These are phyloP conservation scores for Nicotiana sylvestris DNA, from an alignment of 257 asterid species.

Conservation along the genomic window DNA sequence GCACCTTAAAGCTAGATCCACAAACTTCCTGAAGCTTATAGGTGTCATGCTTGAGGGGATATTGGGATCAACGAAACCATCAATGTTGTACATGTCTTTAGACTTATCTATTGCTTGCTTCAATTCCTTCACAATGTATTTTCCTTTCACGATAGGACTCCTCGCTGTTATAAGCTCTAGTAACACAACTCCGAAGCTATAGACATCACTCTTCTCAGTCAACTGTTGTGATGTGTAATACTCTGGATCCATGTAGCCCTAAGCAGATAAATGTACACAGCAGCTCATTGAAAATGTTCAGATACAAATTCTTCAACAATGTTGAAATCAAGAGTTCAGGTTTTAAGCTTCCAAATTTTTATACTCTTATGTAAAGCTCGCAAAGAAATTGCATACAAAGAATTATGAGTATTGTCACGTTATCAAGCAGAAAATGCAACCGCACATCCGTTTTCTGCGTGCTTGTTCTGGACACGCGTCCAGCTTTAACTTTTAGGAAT, in stretches of 20 bases:
- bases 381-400: too few relatives aligned
- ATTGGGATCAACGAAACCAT: slow-evolving; percentile 5
- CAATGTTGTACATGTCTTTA: slow-evolving; percentile 14
- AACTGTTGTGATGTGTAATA: slow-evolving; percentile 21
- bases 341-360: neutral
- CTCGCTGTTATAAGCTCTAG: slow-evolving; percentile 16
- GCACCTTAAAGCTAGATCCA: slow-evolving; percentile 14
- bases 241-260: slow-evolving; percentile 22
- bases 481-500: neutral
- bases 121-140: slow-evolving; percentile 12
- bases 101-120: slow-evolving; percentile 9
- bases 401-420: neutral
- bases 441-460: too few relatives aligned
- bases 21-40: slow-evolving; percentile 9
- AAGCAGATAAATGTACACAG: neutral
- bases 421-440: neutral
- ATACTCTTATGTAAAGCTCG: neutral
- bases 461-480: neutral
- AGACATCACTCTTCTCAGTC: slow-evolving; percentile 20
- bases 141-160: slow-evolving; percentile 11
- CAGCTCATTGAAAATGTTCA: neutral
- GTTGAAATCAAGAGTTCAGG: neutral
- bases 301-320: neutral
- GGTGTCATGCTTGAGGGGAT: neutral
- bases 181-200: slow-evolving; percentile 17